Conservation (phyloP, 495 filamentous ascomycete genomes). For the Aspergillus diversus region DNA sequence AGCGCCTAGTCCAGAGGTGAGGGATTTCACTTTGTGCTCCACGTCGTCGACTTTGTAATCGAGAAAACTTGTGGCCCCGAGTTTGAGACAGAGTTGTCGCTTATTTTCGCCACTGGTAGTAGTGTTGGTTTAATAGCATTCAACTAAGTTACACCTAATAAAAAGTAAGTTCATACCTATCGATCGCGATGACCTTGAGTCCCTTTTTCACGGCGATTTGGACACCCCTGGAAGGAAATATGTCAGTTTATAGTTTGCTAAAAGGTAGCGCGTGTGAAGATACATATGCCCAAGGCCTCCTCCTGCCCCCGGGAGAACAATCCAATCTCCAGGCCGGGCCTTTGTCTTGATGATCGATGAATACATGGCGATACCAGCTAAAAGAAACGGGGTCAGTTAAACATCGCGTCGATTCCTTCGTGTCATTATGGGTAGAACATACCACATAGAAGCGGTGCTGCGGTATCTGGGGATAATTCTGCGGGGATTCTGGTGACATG, state of each 20-base stretch:
- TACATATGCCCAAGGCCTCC: conserved; percentile 52
- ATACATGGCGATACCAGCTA: conserved; percentile 51
- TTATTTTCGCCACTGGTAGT: conserved; percentile 42
- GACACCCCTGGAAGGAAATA: conserved; percentile 34
- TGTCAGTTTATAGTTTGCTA: neutral
- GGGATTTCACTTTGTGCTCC: conserved; percentile 34
- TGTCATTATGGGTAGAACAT: conserved; percentile 7
- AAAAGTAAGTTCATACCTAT: conserved; percentile 32
- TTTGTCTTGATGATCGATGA: conserved; percentile 51
- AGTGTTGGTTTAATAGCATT: neutral
- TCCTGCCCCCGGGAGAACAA: conserved; percentile 47
- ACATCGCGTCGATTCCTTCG: neutral
- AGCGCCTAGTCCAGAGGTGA: conserved; percentile 42
- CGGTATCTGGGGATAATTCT: conserved; percentile 35
- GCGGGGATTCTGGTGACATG: conserved; percentile 45
- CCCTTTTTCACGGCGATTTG: conserved; percentile 49
- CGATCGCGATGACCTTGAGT: conserved; percentile 47
- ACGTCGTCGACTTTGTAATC: conserved; percentile 46
- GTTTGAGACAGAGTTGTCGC: conserved; percentile 41
- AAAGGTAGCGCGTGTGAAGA: neutral
- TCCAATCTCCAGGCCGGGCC: conserved; percentile 43
- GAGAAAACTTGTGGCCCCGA: conserved; percentile 43
- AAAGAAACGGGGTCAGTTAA: conserved; percentile 2
- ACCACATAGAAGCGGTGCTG: conserved; percentile 49
- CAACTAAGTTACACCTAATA: neutral